Base-by-base conservation (phyloP, 352 stramenopile species). In the Phytophthora sp. region DNA sequence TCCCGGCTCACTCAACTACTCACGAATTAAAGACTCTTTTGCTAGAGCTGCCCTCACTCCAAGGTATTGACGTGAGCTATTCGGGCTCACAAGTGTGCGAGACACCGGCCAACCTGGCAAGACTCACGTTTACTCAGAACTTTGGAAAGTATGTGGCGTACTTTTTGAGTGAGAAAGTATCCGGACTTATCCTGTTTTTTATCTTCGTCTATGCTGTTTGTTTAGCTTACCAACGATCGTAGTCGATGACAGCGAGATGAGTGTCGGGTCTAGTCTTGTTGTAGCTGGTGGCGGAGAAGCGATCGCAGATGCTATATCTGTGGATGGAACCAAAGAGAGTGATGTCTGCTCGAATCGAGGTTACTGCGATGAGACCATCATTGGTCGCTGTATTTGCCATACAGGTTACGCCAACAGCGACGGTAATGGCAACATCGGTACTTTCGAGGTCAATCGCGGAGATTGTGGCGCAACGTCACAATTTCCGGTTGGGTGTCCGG, bases 41-140 rank as follows among this genome's bases (percentile, higher is more conserved):
- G 18, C 16, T 75, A 36, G 62, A 67, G n/a, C 57, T 94, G 16
- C 77, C 82, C 0, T 74, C 73, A 1, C 83, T 91, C 33, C 63
- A 84, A 39, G 82, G 82, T 33, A 66, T 94, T 13, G 57, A 74
- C 15, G 68, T 94, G 13, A 80, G 56, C 26, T 84, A 82, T 56
- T 75, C 77, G 0, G 84, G 82, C 38, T 77, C 80, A 0, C 78
- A 90, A 54, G 80, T 73, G 7, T 94, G 86, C 30, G 79, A 88
- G 47, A 84, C 71, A 1, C 86, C 83, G 2, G 57, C 71, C 27
- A 94, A 92, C 51, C 66, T 83, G 38, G 88, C 86, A 45, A 77
- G 71, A 18, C 55, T 94, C 35, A 91, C 81, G 26, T 94, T 94
- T 59, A 94, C 79, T 1, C 83, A 91, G 55, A 84, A 94, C 63